phyloP scores from a whole-genome alignment of 257 asterid genomes.

The Knoxia roxburghii region DNA sequence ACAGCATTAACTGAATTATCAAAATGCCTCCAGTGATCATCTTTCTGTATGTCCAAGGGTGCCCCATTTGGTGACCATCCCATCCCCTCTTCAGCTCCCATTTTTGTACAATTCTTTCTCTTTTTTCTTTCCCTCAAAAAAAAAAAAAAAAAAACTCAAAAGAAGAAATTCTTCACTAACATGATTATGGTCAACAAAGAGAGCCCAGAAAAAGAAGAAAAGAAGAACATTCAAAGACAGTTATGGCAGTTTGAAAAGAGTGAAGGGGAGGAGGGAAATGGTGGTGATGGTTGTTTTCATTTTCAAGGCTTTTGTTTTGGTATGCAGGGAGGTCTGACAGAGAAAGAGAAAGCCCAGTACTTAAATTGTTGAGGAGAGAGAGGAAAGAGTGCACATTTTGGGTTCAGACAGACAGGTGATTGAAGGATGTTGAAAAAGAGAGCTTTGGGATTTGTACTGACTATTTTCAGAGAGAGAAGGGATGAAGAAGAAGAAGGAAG shows the following conservation, averaged over 20 bases:
- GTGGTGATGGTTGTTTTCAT: background rate
- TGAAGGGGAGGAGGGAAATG: background rate
- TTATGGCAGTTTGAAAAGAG: constrained; percentile 12
- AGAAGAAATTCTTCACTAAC: background rate
- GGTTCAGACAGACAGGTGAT: constrained; percentile 11
- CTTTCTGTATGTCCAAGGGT: constrained; percentile 49
- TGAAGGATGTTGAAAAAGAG: constrained; percentile 10
- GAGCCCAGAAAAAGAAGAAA: background rate
- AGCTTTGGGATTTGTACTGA: constrained; percentile 29
- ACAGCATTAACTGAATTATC: constrained; percentile 86
- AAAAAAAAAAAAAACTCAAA: background rate
- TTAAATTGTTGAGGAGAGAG: constrained; percentile 6
- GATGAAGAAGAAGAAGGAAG: background rate
- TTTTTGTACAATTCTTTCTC: constrained; percentile 31
- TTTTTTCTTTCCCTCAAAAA: background rate
- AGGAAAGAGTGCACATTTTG: background rate
- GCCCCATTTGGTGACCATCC: constrained; percentile 65
- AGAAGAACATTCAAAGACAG: constrained; percentile 12
- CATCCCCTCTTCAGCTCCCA: constrained; percentile 68
- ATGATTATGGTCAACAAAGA: background rate
- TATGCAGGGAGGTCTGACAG: background rate
- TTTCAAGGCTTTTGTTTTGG: background rate
- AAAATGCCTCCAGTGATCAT: constrained; percentile 82
- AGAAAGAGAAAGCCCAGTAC: constrained; percentile 8
- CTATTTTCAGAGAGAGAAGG: background rate